phyloP scores from a whole-genome alignment of 225 moss, liverwort and hornwort species.

The Bryum argenteum region DNA sequence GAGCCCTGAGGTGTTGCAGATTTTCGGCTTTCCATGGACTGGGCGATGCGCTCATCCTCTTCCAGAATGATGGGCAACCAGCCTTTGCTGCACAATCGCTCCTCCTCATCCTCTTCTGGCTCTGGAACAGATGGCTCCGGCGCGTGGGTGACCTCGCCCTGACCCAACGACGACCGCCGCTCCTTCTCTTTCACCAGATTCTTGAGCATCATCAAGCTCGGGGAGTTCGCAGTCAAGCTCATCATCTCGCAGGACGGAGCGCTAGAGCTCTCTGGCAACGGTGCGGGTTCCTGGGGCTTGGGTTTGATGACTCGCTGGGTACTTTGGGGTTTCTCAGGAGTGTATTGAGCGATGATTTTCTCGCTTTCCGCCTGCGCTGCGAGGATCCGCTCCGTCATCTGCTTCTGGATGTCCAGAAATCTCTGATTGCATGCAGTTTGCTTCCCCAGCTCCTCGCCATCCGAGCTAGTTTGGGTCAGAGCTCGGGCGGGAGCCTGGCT shows the following conservation, averaged over 20 bases:
- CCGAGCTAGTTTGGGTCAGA: not conserved
- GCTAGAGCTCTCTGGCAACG: not conserved
- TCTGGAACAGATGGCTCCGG: conserved; percentile 16
- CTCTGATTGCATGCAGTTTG: conserved; percentile 41
- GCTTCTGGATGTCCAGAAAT: conserved; percentile 57
- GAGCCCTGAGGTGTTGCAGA: conserved; percentile 27
- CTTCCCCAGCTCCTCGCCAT: conserved; percentile 32
- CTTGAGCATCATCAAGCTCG: conserved; percentile 44
- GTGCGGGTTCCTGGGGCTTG: conserved; percentile 7
- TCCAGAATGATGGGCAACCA: conserved; percentile 87
- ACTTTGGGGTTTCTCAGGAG: conserved; percentile 29
- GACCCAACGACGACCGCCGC: conserved; percentile 28
- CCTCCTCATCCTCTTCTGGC: conserved; percentile 37
- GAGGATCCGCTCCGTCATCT: conserved; percentile 49
- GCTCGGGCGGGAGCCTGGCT: conserved; percentile 13
- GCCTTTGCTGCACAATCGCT: conserved; percentile 70
- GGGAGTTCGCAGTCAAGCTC: conserved; percentile 42
- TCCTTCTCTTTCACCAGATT: conserved; percentile 61
- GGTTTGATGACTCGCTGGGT: conserved; percentile 15
- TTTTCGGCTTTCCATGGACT: conserved; percentile 38
- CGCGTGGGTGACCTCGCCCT: conserved; percentile 27
- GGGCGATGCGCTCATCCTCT: conserved; percentile 68
- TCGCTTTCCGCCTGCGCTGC: conserved; percentile 56
- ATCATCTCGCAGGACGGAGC: conserved; percentile 14
- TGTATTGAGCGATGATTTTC: conserved; percentile 44